Evolutionary conservation across 352 stramenopile genomes (phyloP), one percentile per base, ranked within the genome.

Genomic region (Phytophthora lateralis): DNA sequence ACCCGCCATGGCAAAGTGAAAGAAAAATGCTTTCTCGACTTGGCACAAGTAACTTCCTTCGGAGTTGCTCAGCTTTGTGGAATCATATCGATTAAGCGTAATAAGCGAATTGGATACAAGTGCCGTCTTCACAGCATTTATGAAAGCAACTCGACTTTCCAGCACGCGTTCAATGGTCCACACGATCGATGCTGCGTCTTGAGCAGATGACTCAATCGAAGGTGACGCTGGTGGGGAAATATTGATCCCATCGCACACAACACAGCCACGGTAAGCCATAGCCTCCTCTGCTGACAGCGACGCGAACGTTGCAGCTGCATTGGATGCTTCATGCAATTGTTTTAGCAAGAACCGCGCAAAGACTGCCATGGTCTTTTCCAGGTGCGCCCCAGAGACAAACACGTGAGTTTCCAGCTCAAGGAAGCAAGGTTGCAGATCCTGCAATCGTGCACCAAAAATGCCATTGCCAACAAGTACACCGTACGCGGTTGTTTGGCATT

Each of bases 271-370:
- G 24, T 50, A 77, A 0, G 42, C 17, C 21, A 41, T 17, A 56
- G 37, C 50, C 54, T 61, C 18, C 44, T 49, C 51, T 18, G 20
- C 32, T 51, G 51, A 24, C 11, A 68, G 63, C 5, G 57, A 50
- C 48, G 24, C 20, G 34, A 67, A 71, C 3, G 6, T 9, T 38
- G 26, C 24, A 8, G 44, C 39, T 17, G 45, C 51, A n/a, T 49
- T 67, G 11, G 21, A 20, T n/a, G 17, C 35, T 64, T 85, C 71
- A 15, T 81, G 63, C 37, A 88, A 55, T 52, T 55, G 52, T 26
- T 77, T 80, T 37, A 80, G 45, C 34, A 85, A 56, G 26, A 83
- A 78, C 9, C 76, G 66, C 8, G 74, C 78, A 47, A 86, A 88
- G 14, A 81, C 69, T 26, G 49, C 52, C 73, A 88, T 85, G 20